These are phyloP conservation scores for Elsinoe arachidis DNA, from an alignment of 2,329 filamentous ascomycete species.

Conservation along the genomic window DNA sequence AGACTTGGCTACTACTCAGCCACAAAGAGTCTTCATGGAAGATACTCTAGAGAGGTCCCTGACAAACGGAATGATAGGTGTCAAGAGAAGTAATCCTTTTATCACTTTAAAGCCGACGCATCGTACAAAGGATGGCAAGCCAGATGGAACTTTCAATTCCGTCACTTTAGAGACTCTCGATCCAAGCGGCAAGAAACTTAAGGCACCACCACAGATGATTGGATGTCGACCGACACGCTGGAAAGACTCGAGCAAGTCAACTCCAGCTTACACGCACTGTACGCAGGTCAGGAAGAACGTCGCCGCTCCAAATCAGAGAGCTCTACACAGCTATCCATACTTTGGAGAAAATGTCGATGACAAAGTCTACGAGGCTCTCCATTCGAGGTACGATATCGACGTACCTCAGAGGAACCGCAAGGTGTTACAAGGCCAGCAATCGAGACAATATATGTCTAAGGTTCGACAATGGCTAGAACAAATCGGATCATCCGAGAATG, in stretches of 20 bases:
- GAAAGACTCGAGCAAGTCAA: neutral
- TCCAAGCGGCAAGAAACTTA: neutral
- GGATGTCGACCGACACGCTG: conserved; percentile 5
- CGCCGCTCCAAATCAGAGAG: conserved; percentile 33
- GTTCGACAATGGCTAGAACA: conserved; percentile 29
- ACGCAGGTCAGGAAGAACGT: conserved; percentile 35
- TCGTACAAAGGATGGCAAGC: neutral
- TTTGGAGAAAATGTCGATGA: conserved; percentile 28
- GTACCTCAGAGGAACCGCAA: conserved; percentile 23
- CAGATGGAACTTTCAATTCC: neutral
- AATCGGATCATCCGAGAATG: conserved; percentile 28
- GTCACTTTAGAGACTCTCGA: conserved; percentile 1
- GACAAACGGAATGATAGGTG: neutral
- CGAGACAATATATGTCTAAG: conserved; percentile 28
- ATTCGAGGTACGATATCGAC: conserved; percentile 24
- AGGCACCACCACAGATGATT: neutral
- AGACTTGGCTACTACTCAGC: neutral
- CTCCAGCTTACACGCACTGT: conserved; percentile 35
- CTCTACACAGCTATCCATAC: conserved; percentile 34
- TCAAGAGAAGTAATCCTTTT: neutral
- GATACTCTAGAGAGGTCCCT: neutral
- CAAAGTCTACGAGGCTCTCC: conserved; percentile 26
- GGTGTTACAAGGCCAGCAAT: conserved; percentile 29
- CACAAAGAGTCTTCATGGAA: neutral
- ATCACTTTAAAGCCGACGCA: neutral